Conservation (phyloP, 1,139 yeast genomes). For the Blastobotrys apis region DNA sequence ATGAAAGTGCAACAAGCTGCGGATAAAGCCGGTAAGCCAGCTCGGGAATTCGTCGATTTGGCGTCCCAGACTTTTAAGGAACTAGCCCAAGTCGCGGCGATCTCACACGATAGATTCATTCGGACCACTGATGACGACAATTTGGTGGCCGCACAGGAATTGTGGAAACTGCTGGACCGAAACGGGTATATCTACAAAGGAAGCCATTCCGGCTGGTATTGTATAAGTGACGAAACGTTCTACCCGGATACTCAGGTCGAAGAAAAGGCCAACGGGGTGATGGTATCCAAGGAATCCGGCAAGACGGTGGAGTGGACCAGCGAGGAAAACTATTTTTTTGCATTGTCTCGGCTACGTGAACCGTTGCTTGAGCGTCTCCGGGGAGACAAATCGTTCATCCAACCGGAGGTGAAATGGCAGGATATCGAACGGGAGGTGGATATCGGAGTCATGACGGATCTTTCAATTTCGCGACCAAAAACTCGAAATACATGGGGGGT, state of each 20-base stretch:
- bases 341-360: slow-evolving; percentile 56
- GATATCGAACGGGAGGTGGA: slow-evolving; percentile 59
- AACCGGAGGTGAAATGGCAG: slow-evolving; percentile 55
- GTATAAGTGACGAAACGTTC: slow-evolving; percentile 90
- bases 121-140: slow-evolving; percentile 90
- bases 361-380: slow-evolving; percentile 48
- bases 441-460: slow-evolving; percentile 48
- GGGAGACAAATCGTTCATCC: slow-evolving; percentile 49
- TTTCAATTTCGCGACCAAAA: slow-evolving; percentile 81
- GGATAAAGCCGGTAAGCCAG: slow-evolving; percentile 50
- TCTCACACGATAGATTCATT: slow-evolving; percentile 71
- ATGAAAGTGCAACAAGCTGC: slow-evolving; percentile 79
- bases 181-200: slow-evolving; percentile 77
- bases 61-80: slow-evolving; percentile 60
- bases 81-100: slow-evolving; percentile 53
- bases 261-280: slow-evolving; percentile 43
- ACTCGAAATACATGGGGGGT: slow-evolving; percentile 85
- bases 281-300: slow-evolving; percentile 68
- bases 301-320: slow-evolving; percentile 69
- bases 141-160: slow-evolving; percentile 51
- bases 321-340: slow-evolving; percentile 86
- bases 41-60: slow-evolving; percentile 68
- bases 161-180: slow-evolving; percentile 62
- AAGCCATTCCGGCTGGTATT: slow-evolving; percentile 89
- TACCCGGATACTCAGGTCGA: slow-evolving; percentile 78